Base-by-base conservation (phyloP, 169 alveolate genomes). In the Miamiensis avidus region DNA sequence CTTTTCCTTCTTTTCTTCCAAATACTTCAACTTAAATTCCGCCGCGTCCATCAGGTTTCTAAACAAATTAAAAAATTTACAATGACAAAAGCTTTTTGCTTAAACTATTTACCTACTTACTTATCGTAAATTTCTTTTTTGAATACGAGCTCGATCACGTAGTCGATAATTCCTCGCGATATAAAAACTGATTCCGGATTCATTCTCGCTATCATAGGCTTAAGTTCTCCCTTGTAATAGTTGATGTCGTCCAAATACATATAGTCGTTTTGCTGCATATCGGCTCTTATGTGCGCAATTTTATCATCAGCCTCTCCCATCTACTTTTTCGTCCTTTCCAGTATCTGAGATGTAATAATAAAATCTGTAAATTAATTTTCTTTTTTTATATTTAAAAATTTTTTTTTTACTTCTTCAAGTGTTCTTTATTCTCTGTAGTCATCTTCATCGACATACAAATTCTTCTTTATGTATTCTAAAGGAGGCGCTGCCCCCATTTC, bases 131-230 rank as follows among this genome's bases (percentile, higher is more conserved):
- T 49, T 49, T 49, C 76, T 82, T 74, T 82, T 82, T 81, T 34
- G 34, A 82, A 34, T 74, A 74, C 76, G 74, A 73, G 72, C 25
- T 86, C 90, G 4, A 86, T 82, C 0, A 79, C 20, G 31, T 31
- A 75, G 75, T 86, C 90, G 0, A 86, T 76, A 26, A 86, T 86
- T 33, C 72, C 31, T 20, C 87, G 1, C n/a, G 86, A 31, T 30
- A 81, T 76, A 33, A 77, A 86, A 31, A 86, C 81, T 29, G 83
- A 77, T 81, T 86, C 90, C 26, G 90, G 84, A 65, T 81, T 86
- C 84, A 79, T 79, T 75, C 64, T 86, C 81, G 78, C 78, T 72
- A 65, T 33, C 31, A 79, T 65, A 15, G 81, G 75, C 28, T 86
- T 86, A 15, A 86, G 29, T 27, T 86, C 90, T 64, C 87, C 90